Evolutionary conservation across 768 basidiomycete species (phyloP).

Genomic region (Coprinellus aureogranulatus): DNA sequence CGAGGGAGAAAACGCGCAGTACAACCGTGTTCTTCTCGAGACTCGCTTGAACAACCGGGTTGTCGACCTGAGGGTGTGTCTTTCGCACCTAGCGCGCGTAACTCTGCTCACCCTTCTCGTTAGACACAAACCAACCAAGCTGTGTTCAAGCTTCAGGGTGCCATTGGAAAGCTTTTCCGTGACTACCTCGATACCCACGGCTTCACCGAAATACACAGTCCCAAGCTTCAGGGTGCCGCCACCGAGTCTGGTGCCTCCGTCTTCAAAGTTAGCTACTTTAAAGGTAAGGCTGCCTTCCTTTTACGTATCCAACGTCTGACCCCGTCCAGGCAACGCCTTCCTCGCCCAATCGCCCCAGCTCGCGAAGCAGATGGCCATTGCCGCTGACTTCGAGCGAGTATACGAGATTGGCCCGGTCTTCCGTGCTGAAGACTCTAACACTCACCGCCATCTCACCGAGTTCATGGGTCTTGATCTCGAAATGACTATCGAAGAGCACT

Average conservation of each 20-base stretch:
- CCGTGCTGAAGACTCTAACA: conserved; percentile 96
- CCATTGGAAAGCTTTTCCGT: conserved; percentile 86
- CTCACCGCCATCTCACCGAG: conserved; percentile 97
- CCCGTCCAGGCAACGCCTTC: conserved; percentile 70
- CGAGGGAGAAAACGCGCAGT: conserved; percentile 56
- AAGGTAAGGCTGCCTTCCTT: conserved; percentile 48
- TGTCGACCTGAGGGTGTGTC: conserved; percentile 83
- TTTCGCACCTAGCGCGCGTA: neutral
- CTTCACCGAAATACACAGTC: conserved; percentile 95
- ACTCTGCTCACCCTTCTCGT: neutral
- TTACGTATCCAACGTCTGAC: conserved; percentile 2
- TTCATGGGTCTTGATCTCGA: conserved; percentile 99
- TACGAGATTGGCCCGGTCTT: conserved; percentile 98
- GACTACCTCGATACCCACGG: conserved; percentile 68
- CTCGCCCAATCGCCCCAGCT: conserved; percentile 97
- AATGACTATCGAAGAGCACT: conserved; percentile 98
- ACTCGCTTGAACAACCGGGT: conserved; percentile 94
- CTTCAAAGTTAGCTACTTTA: conserved; percentile 98
- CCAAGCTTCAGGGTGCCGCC: conserved; percentile 94
- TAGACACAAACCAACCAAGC: conserved; percentile 96
- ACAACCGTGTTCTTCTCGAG: conserved; percentile 82
- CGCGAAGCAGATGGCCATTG: conserved; percentile 99
- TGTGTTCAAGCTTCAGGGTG: conserved; percentile 88
- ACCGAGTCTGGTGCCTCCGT: conserved; percentile 97
- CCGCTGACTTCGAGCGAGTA: conserved; percentile 96